Evolutionary conservation across 2,329 filamentous ascomycete species (phyloP).

Genomic region (Stachybotrys chlorohalonatus): DNA sequence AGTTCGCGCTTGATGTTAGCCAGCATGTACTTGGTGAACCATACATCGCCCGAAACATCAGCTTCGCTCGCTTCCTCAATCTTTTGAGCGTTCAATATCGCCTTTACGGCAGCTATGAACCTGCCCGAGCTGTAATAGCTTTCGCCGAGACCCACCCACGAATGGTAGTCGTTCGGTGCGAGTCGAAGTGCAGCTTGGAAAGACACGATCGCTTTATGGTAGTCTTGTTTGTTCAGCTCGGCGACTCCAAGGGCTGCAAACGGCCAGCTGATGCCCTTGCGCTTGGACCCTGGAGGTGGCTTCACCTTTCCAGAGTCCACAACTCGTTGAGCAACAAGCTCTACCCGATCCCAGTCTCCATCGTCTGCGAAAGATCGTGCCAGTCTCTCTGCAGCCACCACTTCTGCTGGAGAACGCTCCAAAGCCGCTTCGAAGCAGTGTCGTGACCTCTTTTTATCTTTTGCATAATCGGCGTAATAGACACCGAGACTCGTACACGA

Average conservation of each 20-base stretch:
- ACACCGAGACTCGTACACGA: conserved; percentile 85
- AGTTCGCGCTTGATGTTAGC: conserved; percentile 90
- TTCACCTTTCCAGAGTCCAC: conserved; percentile 91
- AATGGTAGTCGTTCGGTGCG: conserved; percentile 80
- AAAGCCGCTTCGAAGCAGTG: conserved; percentile 95
- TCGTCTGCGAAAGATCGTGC: conserved; percentile 81
- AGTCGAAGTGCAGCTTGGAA: conserved; percentile 86
- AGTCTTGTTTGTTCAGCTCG: conserved; percentile 90
- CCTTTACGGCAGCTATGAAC: conserved; percentile 88
- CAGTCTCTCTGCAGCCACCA: conserved; percentile 78
- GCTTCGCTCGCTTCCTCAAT: conserved; percentile 53
- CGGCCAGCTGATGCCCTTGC: conserved; percentile 90
- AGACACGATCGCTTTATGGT: conserved; percentile 76
- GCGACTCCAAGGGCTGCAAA: conserved; percentile 90
- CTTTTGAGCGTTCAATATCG: conserved; percentile 75
- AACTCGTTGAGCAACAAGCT: conserved; percentile 81
- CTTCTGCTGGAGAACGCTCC: conserved; percentile 79
- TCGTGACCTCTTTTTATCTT: conserved; percentile 77
- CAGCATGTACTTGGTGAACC: conserved; percentile 96
- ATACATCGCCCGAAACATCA: conserved; percentile 56
- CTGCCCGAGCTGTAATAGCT: conserved; percentile 92
- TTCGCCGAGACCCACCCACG: conserved; percentile 93
- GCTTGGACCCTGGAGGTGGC: conserved; percentile 84
- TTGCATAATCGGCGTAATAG: conserved; percentile 85
- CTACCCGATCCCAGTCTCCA: conserved; percentile 93